Conservation (phyloP, 2,329 filamentous ascomycete genomes). For the Cladosporium halotolerans region DNA sequence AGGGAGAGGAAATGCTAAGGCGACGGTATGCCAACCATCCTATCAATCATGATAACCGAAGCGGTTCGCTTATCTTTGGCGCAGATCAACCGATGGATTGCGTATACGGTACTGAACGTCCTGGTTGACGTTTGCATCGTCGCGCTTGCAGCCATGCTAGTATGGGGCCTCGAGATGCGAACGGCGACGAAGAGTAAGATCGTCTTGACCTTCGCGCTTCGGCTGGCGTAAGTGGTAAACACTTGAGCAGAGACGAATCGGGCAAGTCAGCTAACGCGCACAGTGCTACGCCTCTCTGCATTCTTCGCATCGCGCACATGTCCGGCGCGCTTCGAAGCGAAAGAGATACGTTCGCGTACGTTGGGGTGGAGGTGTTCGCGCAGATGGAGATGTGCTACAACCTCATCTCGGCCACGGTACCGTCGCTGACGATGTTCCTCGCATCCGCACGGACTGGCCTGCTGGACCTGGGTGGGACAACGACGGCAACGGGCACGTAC, state of each 20-base stretch:
- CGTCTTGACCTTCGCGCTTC: not conserved
- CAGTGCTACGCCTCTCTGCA: not conserved
- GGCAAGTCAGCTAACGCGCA: no score
- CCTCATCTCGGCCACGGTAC: slow-evolving; percentile 10
- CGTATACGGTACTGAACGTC: not conserved
- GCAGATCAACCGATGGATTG: not conserved
- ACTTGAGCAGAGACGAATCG: no score
- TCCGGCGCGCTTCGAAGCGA: not conserved
- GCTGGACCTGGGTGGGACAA: not conserved
- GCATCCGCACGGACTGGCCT: not conserved
- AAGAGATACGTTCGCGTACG: not conserved
- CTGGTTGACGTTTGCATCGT: not conserved
- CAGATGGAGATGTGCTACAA: slow-evolving; percentile 11
- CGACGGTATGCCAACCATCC: no score
- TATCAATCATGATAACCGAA: no score
- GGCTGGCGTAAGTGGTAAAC: not conserved
- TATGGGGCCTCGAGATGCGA: not conserved
- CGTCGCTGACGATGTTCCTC: slow-evolving; percentile 10
- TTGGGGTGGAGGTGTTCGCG: slow-evolving; percentile 3
- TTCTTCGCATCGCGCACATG: not conserved
- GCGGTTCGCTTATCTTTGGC: no score
- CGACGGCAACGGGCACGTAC: not conserved
- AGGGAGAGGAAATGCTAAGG: no score
- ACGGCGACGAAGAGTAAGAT: not conserved
- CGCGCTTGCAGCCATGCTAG: not conserved